Evolutionary conservation across 2,329 filamentous ascomycete species (phyloP), one percentile per base, ranked within the genome.

Genomic region (Aspergillus melleus): DNA sequence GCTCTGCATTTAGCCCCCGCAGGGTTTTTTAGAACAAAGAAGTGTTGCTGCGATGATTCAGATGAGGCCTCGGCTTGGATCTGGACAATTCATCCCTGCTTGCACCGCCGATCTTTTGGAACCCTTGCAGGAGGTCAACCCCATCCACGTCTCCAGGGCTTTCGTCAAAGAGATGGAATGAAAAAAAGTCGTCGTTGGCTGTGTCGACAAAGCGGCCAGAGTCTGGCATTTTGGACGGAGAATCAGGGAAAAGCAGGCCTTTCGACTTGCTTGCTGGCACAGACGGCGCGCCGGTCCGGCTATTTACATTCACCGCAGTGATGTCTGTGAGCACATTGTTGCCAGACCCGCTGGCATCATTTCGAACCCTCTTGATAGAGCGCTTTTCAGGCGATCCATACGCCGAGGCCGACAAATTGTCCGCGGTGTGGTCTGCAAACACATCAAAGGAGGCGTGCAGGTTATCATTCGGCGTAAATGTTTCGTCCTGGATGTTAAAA

Each of bases 371-470:
- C 64, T 83, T 83, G 3, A 74, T 72, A 8, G 79, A 78, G 49
- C 80, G 81, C 72, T 86, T 87, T 64, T 83, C 78, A 1, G 86
- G 85, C 26, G 85, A 87, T 14, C 81, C 79, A 60, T 74, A 75
- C 29, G 69, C 73, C 60, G 71, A 74, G 49, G 74, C 76, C 14
- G 75, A 80, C 26, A 74, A 65, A 26, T 72, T 72, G 6, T 76
- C 77, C 32, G 73, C 61, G 10, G 68, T 70, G n/a, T 74, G 59
- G 50, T 82, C 80, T 10, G 76, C 74, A 64, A 87, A 88, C 47
- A 86, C 81, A 67, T 86, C 83, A 67, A 86, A 88, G 24, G 76
- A 78, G 57, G 77, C 74, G 58, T 81, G 79, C 61, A 82, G 80
- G 55, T 71, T 71, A 52, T 78, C 73, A 53, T 71, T 72, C 14